Conservation (phyloP, 169 alveolate genomes). For the Plasmodium billcollinsi region DNA sequence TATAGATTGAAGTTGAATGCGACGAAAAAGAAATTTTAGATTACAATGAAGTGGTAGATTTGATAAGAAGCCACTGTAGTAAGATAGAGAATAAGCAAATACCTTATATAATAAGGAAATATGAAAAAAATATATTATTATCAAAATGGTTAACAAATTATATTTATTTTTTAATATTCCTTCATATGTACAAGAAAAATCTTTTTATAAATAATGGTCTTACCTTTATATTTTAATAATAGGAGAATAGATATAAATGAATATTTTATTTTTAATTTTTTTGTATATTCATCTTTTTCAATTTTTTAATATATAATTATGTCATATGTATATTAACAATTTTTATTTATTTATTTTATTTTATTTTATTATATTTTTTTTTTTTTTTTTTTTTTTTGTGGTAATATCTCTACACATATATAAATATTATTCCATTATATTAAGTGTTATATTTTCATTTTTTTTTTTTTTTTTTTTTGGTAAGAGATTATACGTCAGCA, state of each 20-base stretch:
- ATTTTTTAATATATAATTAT: background rate
- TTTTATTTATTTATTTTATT: background rate
- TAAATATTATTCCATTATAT: background rate
- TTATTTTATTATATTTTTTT: background rate
- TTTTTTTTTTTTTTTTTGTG: background rate
- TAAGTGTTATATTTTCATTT: background rate
- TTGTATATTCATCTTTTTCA: background rate
- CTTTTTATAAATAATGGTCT: slow-evolving; percentile 62
- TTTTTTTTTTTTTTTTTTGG: background rate
- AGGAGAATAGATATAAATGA: background rate
- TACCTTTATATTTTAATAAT: slow-evolving; percentile 46
- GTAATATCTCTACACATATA: background rate
- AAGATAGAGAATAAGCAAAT: slow-evolving; percentile 58
- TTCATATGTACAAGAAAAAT: slow-evolving; percentile 60
- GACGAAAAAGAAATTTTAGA: slow-evolving; percentile 60
- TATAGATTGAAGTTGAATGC: slow-evolving; percentile 64
- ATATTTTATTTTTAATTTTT: background rate
- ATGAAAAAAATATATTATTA: slow-evolving; percentile 61
- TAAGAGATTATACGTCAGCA: background rate
- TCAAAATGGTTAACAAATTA: slow-evolving; percentile 72
- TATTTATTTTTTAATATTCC: slow-evolving; percentile 48
- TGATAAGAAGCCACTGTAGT: slow-evolving; percentile 43
- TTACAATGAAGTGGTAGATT: slow-evolving; percentile 50
- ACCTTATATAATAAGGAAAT: slow-evolving; percentile 66
- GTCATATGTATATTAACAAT: background rate